Conservation (phyloP, 768 basidiomycete genomes). For the Rhizopogon roseolus region DNA sequence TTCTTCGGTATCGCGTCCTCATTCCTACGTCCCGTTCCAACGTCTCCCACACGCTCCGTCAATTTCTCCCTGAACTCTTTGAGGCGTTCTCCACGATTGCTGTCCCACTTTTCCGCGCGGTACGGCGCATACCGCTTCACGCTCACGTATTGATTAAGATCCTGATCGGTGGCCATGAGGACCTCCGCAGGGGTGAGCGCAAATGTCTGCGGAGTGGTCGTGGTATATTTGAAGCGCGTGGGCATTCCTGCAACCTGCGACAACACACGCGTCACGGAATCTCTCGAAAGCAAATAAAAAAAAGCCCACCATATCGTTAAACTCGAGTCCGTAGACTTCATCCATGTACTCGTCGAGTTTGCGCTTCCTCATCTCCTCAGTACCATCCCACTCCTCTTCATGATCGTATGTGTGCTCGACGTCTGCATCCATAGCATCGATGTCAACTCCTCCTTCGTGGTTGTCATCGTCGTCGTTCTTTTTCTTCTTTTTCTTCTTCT, state of each 20-base stretch:
- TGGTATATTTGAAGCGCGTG: slow-evolving; percentile 91
- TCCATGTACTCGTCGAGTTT: slow-evolving; percentile 88
- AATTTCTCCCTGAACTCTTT: slow-evolving; percentile 69
- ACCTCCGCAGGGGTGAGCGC: slow-evolving; percentile 82
- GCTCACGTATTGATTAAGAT: slow-evolving; percentile 88
- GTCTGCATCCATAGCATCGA: slow-evolving; percentile 53
- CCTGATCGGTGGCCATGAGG: slow-evolving; percentile 85
- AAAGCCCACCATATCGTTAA: slow-evolving; percentile 84
- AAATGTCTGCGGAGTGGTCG: slow-evolving; percentile 56
- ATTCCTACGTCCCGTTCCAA: slow-evolving; percentile 8
- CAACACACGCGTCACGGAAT: neutral
- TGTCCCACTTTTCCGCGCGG: slow-evolving; percentile 65
- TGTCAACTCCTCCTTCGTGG: slow-evolving; percentile 42
- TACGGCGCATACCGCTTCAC: slow-evolving; percentile 93
- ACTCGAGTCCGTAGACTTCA: slow-evolving; percentile 85
- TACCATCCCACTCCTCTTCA: slow-evolving; percentile 77
- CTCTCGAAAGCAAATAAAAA: neutral
- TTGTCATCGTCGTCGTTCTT: slow-evolving; percentile 38
- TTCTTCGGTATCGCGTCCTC: slow-evolving; percentile 41
- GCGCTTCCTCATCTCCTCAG: slow-evolving; percentile 85
- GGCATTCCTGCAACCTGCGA: slow-evolving; percentile 59
- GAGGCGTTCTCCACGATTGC: slow-evolving; percentile 57
- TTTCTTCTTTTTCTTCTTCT: slow-evolving; percentile 41
- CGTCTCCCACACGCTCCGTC: slow-evolving; percentile 31
- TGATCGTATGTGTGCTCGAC: slow-evolving; percentile 43